Evolutionary conservation across 176 grass and related monocot genomes (phyloP).

Genomic region (Ensete ventricosum): DNA sequence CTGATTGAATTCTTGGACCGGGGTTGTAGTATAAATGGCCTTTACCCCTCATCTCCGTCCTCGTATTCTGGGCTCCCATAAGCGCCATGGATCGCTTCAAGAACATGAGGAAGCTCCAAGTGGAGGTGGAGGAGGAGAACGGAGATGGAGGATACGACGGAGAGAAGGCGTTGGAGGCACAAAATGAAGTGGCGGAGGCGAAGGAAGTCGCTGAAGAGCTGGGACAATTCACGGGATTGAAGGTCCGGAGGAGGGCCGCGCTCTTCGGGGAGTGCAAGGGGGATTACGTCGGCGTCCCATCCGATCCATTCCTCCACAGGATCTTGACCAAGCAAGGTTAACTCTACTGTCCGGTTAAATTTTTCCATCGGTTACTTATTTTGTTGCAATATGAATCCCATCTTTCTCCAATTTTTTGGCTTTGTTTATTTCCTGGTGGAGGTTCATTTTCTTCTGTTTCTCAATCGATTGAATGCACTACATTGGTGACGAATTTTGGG

Average conservation of each 20-base stretch:
- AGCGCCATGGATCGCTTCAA: slow-evolving; percentile 63
- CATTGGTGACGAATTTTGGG: neutral
- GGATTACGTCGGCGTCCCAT: slow-evolving; percentile 76
- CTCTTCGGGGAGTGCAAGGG: slow-evolving; percentile 55
- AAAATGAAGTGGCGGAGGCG: slow-evolving; percentile 7
- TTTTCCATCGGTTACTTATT: neutral
- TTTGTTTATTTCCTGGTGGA: neutral
- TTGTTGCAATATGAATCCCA: neutral
- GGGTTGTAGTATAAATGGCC: neutral
- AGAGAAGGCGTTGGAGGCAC: neutral
- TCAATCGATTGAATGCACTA: neutral
- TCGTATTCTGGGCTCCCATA: no score
- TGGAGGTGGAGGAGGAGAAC: slow-evolving; percentile 19
- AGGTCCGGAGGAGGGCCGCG: slow-evolving; percentile 56
- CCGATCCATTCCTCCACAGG: slow-evolving; percentile 64
- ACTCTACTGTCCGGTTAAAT: neutral
- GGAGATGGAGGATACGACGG: neutral
- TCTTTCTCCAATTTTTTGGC: neutral
- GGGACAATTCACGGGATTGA: slow-evolving; percentile 48
- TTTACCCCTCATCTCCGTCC: neutral
- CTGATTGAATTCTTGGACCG: neutral
- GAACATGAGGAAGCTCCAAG: slow-evolving; percentile 43
- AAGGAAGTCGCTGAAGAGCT: slow-evolving; percentile 15
- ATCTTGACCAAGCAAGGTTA: slow-evolving; percentile 88
- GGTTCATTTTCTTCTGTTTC: neutral